Conservation (phyloP, 164 flowering plant species). For the Tetrastigma voinierianum region DNA sequence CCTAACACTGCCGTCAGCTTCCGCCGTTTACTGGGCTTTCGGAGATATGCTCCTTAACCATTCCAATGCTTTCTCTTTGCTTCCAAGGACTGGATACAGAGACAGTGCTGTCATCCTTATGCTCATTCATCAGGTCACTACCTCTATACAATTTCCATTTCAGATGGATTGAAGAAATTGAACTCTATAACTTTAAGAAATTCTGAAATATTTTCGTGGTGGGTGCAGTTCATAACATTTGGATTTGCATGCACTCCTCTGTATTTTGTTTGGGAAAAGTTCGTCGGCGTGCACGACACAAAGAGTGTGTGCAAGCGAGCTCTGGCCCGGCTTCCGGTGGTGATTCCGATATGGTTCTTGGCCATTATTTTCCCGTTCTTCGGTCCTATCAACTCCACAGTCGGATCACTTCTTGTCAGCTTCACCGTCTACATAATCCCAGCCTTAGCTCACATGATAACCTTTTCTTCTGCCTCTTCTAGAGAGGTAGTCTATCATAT, state of each 20-base stretch:
- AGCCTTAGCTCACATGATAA: constrained; percentile 66
- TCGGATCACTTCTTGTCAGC: constrained; percentile 78
- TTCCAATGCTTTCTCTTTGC: constrained; percentile 64
- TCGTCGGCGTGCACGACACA: constrained; percentile 53
- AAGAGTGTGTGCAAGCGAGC: constrained; percentile 62
- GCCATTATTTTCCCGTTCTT: constrained; percentile 77
- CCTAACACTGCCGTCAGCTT: constrained; percentile 67
- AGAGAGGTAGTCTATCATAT: constrained; percentile 45
- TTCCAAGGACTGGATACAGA: constrained; percentile 56
- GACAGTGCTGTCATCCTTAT: constrained; percentile 65
- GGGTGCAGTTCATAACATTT: constrained; percentile 65
- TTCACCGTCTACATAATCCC: constrained; percentile 83
- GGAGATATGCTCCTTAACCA: constrained; percentile 68
- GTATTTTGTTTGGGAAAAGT: constrained; percentile 79
- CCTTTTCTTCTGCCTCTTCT: constrained; percentile 55
- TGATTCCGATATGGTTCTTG: constrained; percentile 70
- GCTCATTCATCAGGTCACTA: constrained; percentile 73
- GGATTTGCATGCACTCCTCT: constrained; percentile 78
- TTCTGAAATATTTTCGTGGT: too few relatives aligned
- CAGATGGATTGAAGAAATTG: neutral
- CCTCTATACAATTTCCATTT: neutral
- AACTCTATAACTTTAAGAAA: too few relatives aligned
- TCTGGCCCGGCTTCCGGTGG: constrained; percentile 61
- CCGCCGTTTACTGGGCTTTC: constrained; percentile 79
- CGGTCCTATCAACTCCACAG: constrained; percentile 77